These are phyloP conservation scores for Ophiosphaerella narmari DNA, from an alignment of 2,329 filamentous ascomycete genomes.

Conservation along the genomic window DNA sequence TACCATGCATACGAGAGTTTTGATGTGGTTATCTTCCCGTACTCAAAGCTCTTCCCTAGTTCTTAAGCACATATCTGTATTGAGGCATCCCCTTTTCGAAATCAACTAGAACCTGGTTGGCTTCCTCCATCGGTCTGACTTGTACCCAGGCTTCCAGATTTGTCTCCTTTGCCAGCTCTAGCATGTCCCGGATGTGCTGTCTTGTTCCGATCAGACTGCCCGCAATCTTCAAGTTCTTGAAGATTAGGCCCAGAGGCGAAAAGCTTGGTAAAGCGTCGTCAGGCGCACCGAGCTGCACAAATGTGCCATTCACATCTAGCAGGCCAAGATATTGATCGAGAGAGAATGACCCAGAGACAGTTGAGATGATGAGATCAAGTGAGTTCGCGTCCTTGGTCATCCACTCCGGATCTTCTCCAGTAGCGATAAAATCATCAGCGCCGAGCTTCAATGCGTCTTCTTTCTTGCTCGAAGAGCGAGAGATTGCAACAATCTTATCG, in stretches of 20 bases:
- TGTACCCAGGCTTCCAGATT: conserved; percentile 50
- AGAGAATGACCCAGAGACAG: conserved; percentile 61
- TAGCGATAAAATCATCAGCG: conserved; percentile 65
- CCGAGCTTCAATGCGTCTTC: conserved; percentile 64
- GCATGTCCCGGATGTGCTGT: conserved; percentile 62
- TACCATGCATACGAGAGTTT: not conserved
- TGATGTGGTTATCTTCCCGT: too few relatives aligned
- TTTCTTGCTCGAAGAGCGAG: conserved; percentile 64
- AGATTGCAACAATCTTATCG: conserved; percentile 68
- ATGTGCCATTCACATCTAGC: conserved; percentile 62
- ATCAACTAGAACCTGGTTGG: conserved; percentile 43
- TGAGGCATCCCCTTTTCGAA: conserved; percentile 49
- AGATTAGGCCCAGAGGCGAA: conserved; percentile 58
- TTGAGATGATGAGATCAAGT: conserved; percentile 64
- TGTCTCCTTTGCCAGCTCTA: conserved; percentile 49
- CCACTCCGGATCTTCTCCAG: conserved; percentile 64
- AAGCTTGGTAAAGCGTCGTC: conserved; percentile 59
- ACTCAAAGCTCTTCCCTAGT: conserved; percentile 10
- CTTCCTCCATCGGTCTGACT: conserved; percentile 47
- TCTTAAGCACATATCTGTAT: conserved; percentile 48
- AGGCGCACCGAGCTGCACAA: conserved; percentile 70
- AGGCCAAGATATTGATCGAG: conserved; percentile 65
- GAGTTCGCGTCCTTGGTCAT: conserved; percentile 56
- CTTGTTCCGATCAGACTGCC: conserved; percentile 68
- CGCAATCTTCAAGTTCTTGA: conserved; percentile 63